phyloP scores from a whole-genome alignment of 1,284 basidiomycete species.

The Porphyrellus sp. region DNA sequence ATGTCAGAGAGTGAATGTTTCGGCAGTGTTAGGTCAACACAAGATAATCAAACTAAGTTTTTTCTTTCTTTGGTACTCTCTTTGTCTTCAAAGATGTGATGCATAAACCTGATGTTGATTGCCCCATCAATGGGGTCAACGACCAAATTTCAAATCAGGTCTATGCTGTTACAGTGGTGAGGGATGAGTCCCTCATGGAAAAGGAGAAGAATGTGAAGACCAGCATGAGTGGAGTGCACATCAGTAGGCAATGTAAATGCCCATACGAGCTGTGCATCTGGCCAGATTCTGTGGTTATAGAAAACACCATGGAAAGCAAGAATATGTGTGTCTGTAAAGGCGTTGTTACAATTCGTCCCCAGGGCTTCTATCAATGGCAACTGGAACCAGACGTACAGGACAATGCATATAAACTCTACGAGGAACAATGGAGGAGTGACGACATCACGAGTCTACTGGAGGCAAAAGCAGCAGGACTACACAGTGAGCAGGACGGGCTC shows the following conservation, averaged over 20 bases:
- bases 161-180: rapidly evolving
- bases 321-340: not conserved
- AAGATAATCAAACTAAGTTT: no score
- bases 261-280: not conserved
- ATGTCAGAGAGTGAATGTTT: no score
- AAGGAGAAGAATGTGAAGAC: not conserved
- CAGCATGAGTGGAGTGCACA: no score
- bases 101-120: not conserved
- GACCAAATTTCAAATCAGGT: not conserved
- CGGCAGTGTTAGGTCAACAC: no score
- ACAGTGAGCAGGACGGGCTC: not conserved
- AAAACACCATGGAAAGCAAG: not conserved
- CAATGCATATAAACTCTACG: no score
- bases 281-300: rapidly evolving
- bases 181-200: not conserved
- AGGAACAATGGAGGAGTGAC: no score
- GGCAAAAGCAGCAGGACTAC: not conserved
- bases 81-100: no score
- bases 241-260: not conserved
- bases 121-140: not conserved
- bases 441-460: no score
- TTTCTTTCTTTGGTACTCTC: no score
- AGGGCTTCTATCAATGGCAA: no score
- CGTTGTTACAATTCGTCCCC: no score
- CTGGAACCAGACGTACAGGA: no score